Evolutionary conservation across 371 early-diverging fungal species (phyloP).

Genomic region (Mortierella sp.): DNA sequence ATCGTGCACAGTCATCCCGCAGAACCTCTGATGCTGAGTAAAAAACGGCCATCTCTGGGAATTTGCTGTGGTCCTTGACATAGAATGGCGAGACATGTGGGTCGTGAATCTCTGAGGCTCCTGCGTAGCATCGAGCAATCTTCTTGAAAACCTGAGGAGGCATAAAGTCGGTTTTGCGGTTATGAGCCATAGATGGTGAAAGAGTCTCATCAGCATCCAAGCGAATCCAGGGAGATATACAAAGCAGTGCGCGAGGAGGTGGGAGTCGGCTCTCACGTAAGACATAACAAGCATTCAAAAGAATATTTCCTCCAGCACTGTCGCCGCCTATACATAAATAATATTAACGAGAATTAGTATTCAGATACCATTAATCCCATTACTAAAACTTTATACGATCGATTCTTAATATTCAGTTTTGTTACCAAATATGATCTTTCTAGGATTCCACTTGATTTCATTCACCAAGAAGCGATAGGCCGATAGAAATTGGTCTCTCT

Average conservation of each 20-base stretch:
- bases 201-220: constrained; percentile 38
- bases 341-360: not conserved
- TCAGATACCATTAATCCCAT: not conserved
- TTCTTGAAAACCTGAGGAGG: constrained; percentile 56
- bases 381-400: not conserved
- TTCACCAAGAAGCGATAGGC: constrained; percentile 53
- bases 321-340: constrained; percentile 30
- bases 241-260: constrained; percentile 50
- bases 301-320: constrained; percentile 44
- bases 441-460: constrained; percentile 54
- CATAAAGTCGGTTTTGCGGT: constrained; percentile 52
- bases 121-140: constrained; percentile 49
- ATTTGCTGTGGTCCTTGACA: constrained; percentile 53
- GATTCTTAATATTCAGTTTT: not conserved
- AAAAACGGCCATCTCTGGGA: constrained; percentile 49
- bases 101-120: constrained; percentile 33
- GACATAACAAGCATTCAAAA: constrained; percentile 47
- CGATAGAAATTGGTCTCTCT: constrained; percentile 50
- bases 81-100: constrained; percentile 54
- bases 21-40: constrained; percentile 44
- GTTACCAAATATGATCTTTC: constrained; percentile 54
- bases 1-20: constrained; percentile 48
- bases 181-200: constrained; percentile 55
- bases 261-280: constrained; percentile 43
- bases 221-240: constrained; percentile 55